A percentile compares a stretch with the other conserved stretches of the same genome.
Evolutionary conservation across 345 rosid species (phyloP).

Genomic region (Syzygium oleosum): DNA sequence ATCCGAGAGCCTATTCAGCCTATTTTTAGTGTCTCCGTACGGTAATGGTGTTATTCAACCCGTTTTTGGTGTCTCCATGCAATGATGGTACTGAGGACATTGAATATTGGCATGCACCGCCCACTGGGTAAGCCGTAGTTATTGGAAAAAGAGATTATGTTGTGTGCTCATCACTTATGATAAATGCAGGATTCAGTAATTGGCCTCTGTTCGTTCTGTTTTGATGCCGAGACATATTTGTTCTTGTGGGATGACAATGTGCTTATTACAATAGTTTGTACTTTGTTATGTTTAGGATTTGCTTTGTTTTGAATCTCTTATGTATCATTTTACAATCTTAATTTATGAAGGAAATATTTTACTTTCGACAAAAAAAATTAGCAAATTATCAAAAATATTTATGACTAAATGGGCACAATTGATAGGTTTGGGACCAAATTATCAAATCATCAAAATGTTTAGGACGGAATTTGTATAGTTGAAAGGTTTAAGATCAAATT

Average conservation of each 20-base stretch:
- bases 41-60: not conserved
- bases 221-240: not conserved
- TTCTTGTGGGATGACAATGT: not conserved
- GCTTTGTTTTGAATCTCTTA: not conserved
- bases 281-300: not conserved
- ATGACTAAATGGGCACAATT: not conserved
- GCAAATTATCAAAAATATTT: accelerated
- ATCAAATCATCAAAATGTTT: not conserved
- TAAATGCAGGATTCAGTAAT: not conserved
- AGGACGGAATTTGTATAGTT: accelerated
- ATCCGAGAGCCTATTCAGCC: not conserved
- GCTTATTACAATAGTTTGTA: not conserved
- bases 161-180: not conserved
- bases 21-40: not conserved
- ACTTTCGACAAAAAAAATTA: not conserved
- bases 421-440: not conserved
- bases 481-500: accelerated
- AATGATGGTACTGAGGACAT: not conserved
- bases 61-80: not conserved
- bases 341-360: not conserved
- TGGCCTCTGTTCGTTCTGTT: accelerated
- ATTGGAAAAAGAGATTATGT: not conserved
- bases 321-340: not conserved
- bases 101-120: accelerated
- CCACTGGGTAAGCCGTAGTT: not conserved